These are phyloP conservation scores for Colletotrichum sidae DNA, from an alignment of 2,329 filamentous ascomycete species.

Conservation along the genomic window DNA sequence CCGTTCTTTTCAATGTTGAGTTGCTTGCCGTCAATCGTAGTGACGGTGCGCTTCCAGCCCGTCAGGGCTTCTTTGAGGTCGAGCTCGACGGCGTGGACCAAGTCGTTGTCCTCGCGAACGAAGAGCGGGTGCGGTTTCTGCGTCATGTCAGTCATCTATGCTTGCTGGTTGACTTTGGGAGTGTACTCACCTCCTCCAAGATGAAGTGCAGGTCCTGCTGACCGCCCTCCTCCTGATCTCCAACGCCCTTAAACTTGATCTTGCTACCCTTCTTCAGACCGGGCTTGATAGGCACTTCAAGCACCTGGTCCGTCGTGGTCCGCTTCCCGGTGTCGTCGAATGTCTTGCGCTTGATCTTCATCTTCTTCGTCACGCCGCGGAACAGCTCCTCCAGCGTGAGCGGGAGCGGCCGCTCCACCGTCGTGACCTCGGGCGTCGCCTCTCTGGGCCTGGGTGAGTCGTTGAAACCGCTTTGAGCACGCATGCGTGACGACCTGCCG, in stretches of 20 bases:
- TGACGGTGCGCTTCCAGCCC: slow-evolving; percentile 91
- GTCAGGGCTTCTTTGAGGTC: slow-evolving; percentile 94
- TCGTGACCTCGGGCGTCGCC: slow-evolving; percentile 86
- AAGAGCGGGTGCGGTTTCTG: slow-evolving; percentile 90
- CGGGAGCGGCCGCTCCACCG: slow-evolving; percentile 85
- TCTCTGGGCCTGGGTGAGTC: slow-evolving; percentile 48
- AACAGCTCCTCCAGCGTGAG: slow-evolving; percentile 90
- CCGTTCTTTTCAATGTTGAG: slow-evolving; percentile 83
- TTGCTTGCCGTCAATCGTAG: slow-evolving; percentile 92
- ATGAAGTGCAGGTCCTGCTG: slow-evolving; percentile 97
- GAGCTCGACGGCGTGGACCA: slow-evolving; percentile 82
- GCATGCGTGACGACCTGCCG: slow-evolving; percentile 56
- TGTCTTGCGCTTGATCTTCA: slow-evolving; percentile 97
- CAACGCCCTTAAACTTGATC: slow-evolving; percentile 98
- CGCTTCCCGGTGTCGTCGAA: slow-evolving; percentile 90
- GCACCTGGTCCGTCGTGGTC: slow-evolving; percentile 86
- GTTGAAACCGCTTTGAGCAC: slow-evolving; percentile 48
- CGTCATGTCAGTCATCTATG: slow-evolving; percentile 51
- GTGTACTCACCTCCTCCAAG: slow-evolving; percentile 82
- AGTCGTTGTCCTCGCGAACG: slow-evolving; percentile 88
- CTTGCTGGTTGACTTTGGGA: too few relatives aligned
- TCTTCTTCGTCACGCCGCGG: slow-evolving; percentile 90
- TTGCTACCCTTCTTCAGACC: slow-evolving; percentile 97
- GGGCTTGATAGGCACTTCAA: slow-evolving; percentile 95
- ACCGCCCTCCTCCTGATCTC: slow-evolving; percentile 95